These are phyloP conservation scores for Peterozyma xylosa DNA, from an alignment of 805 yeast genomes.

Conservation along the genomic window DNA sequence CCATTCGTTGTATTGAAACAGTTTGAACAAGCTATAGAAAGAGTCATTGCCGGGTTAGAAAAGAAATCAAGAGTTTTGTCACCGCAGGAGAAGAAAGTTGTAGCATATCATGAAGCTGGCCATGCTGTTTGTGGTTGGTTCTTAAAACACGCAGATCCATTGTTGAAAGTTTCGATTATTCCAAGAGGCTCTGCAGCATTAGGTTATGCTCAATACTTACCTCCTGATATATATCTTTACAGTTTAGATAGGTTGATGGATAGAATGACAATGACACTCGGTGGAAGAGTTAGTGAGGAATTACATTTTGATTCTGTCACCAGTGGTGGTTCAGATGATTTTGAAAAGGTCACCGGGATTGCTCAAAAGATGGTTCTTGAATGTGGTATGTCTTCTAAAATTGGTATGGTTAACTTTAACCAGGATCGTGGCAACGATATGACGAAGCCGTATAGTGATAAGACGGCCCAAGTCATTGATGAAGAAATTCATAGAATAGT, in stretches of 20 bases:
- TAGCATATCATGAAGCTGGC: conserved; percentile 95
- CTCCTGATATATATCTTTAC: conserved; percentile 78
- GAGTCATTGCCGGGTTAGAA: conserved; percentile 93
- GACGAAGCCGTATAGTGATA: conserved; percentile 64
- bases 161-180: conserved; percentile 86
- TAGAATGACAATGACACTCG: conserved; percentile 90
- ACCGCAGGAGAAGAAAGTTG: conserved; percentile 74
- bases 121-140: conserved; percentile 97
- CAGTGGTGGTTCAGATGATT: conserved; percentile 89
- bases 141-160: conserved; percentile 80
- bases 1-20: conserved; percentile 55
- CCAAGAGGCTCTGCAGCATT: conserved; percentile 94
- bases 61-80: conserved; percentile 74
- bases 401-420: conserved; percentile 55
- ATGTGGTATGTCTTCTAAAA: conserved; percentile 78
- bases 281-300: conserved; percentile 91
- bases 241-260: conserved; percentile 71
- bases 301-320: conserved; percentile 82
- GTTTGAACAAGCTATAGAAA: conserved; percentile 88
- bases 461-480: conserved; percentile 62
- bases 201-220: conserved; percentile 94
- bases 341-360: conserved; percentile 83
- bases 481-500: conserved; percentile 62
- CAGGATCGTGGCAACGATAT: conserved; percentile 41
- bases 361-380: conserved; percentile 86